Evolutionary conservation across 192 early-diverging fungal genomes (phyloP).

Genomic region (Backusella westeae): DNA sequence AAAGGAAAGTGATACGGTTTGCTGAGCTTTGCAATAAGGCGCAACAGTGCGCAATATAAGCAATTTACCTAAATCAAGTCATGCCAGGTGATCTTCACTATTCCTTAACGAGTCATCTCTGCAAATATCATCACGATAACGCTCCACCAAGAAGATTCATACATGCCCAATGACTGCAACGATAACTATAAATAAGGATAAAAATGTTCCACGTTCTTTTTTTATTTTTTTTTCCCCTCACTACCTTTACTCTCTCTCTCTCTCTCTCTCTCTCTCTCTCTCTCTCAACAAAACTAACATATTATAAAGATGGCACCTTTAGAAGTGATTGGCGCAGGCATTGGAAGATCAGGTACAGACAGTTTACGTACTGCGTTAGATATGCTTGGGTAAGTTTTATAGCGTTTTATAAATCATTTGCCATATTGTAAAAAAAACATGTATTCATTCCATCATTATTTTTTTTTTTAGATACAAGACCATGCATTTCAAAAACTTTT

Average conservation of each 20-base stretch:
- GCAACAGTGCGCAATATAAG: no score
- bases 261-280: neutral
- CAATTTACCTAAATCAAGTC: no score
- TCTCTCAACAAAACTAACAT: neutral
- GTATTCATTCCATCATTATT: neutral
- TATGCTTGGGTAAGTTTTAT: constrained; percentile 14
- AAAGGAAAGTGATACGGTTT: neutral
- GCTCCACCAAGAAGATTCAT: no score
- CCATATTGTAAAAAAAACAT: neutral
- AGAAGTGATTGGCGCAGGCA: constrained; percentile 19
- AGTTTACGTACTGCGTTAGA: constrained; percentile 20
- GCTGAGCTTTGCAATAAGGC: no score
- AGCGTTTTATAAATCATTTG: no score
- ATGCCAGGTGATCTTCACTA: no score
- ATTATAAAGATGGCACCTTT: constrained; percentile 20
- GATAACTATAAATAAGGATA: neutral
- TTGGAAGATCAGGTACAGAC: constrained; percentile 23
- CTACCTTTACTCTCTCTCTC: neutral
- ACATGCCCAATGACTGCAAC: no score
- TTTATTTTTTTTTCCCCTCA: neutral
- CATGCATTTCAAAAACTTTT: constrained; percentile 15
- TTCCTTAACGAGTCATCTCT: no score
- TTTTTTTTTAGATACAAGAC: constrained; percentile 10
- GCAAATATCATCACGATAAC: no score
- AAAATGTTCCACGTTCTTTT: neutral